Base-by-base conservation (phyloP, 768 basidiomycete genomes). In the Clitopilus passeckerianus region DNA sequence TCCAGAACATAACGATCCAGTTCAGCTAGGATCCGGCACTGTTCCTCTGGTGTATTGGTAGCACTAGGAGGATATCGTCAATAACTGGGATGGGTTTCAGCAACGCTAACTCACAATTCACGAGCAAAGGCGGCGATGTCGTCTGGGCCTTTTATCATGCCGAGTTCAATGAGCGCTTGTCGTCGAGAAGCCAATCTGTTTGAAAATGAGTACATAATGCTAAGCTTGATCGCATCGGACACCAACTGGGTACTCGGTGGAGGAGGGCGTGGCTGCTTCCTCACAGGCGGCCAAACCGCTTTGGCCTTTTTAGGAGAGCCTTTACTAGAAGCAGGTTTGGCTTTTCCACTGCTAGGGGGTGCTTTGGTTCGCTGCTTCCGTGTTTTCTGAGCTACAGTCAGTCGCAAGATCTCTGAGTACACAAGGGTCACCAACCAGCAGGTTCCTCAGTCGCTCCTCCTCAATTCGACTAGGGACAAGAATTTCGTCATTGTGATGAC, bases 401-500 rank as follows among this genome's bases (percentile, higher is more conserved):
- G 54, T 22, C 2, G 9, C 33, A 14, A n/a, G 12, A 12, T 12
- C 37, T 5, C 46, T 16, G 18, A 50, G n/a, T 18, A 50, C 6
- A 7, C 20, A 34, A 20, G 8, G 54, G 50, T 3, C 16, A 63
- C 70, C 10, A 60, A 86, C 86, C 71, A 80, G 71, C 27, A 86
- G 69, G 15, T 80, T 80, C 20, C 77, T 79, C 2, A 85, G 79
- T 46, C 84, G 79, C 64, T 85, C 81, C 56, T 85, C 84, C 65
- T 90, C 89, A 24, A 92, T 84, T 8, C 77, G 78, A 66, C 85
- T 93, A 3, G 86, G 82, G 7, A 78, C 75, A 14, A 93, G 75
- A 14, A 93, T 75, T 18, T 87, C 81, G 57, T 90, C 86, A 61
- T 93, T 93, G 22, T 80, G 78, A 65, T 93, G 91, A 33, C 82